Base-by-base conservation (phyloP, 176 grass and related monocot species). In the Triticum turgidum region DNA sequence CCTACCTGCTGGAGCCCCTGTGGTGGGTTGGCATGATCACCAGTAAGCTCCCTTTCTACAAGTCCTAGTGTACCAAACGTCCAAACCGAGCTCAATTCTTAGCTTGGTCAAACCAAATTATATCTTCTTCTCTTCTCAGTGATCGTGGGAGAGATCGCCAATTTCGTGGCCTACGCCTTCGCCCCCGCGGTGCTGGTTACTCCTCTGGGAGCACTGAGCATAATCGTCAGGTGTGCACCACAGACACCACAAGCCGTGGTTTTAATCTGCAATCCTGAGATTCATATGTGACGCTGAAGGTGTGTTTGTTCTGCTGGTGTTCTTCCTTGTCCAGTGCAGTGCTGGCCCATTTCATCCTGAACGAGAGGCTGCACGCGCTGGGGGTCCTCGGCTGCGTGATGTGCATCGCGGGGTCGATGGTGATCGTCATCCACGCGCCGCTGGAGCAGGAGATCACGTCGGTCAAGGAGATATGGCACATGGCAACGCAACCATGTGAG, bases 11-110 rank as follows among this genome's bases (percentile, higher is more conserved):
- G 68, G 94, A 96, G 89, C 97, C 94, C 13, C 81, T 99, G n/a
- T 99, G 97, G 97, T 99, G 97, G 97, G 56, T 91, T 49, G 97
- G 97, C 68, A 96, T 99, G 97, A 90, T 96, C 88, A 99, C 89
- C 27, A 99, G 97, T 99, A 85, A 96, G 88, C 34, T 85, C 51
- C 18, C 69, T 78, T 84, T 54, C 22, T 56, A 37, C 20, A 59
- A 65, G 72, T 79, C 6, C 9, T 3, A 9, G 3, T 34, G 7
- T 39, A 15, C 33, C 49, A 30, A 59, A 27, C 25, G 25, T 27
- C 25, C 25, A 27, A 29, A 39, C 33, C 9, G 38, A 54, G 61
- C 13, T 13, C 65, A 27, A 45, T 78, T 6, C 37, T 58, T 73
- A 32, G 41, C 32, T 2, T 29, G 24, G 6, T 44, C 10, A 44